Base-by-base conservation (phyloP, 2,329 filamentous ascomycete species). In the Penicillium thymicola region DNA sequence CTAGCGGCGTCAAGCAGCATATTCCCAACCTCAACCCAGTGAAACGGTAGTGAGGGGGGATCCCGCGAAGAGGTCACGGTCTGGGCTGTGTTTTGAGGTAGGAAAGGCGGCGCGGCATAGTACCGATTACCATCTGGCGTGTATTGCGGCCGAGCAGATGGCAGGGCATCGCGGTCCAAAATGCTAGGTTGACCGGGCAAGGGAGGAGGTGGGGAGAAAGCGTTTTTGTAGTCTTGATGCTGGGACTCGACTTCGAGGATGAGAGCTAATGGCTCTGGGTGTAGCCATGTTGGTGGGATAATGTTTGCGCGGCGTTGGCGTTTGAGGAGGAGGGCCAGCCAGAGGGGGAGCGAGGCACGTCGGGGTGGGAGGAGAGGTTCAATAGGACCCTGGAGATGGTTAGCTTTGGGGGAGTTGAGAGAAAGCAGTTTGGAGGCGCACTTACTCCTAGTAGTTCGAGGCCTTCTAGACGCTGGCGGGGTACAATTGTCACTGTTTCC, bases 271-370 rank as follows among this genome's bases (percentile, higher is more conserved):
- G 89, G 89, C 59, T 87, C 79, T 0, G 89, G 82, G 59, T 89
- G 85, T 8, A 99, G 85, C 94, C 94, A 99, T 16, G 90, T 82
- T 9, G 94, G 94, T 0, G 94, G 88, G 4, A 94, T 80, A 63
- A 99, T 96, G 77, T 96, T 97, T 66, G 92, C 92, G 68, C 94
- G 89, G 52, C 89, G 86, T 76, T 99, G 94, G 61, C 92, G 91
- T 76, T 97, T 97, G 53, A 99, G 86, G 25, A 97, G 86, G 16
- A 97, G 83, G 2, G 94, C 94, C 16, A 99, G 89, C 94, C 94
- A 99, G 57, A 99, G 85, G 0, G 94, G 93, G 0, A 97, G 74
- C 40, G 88, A 81, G 63, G 86, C 84, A 66, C 92, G 86, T 70
- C 92, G 87, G 0, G 93, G 93, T 2, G 94, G 94, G 27, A 86